Evolutionary conservation across 164 flowering plant genomes (phyloP).

Genomic region (Magnolia sinica): DNA sequence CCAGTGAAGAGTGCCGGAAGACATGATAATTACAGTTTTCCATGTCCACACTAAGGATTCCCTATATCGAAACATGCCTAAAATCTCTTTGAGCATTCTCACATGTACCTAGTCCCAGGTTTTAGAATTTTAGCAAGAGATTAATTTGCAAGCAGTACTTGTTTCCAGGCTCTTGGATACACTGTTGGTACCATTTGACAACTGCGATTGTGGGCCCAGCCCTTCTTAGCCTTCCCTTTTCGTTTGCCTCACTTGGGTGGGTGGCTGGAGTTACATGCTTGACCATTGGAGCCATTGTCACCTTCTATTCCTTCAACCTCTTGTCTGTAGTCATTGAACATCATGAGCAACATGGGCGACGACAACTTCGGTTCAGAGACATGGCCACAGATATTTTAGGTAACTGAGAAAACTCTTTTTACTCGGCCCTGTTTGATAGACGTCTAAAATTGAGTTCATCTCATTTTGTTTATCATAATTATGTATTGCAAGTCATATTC

Average conservation of each 20-base stretch:
- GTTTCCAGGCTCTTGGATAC: slow-evolving; percentile 78
- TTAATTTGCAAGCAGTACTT: too few relatives aligned
- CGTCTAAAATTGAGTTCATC: too few relatives aligned
- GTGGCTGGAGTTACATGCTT: slow-evolving; percentile 48
- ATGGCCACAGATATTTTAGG: slow-evolving; percentile 83
- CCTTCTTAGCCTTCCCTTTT: slow-evolving; percentile 75
- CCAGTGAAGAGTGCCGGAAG: too few relatives aligned
- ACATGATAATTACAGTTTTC: too few relatives aligned
- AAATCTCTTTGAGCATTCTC: too few relatives aligned
- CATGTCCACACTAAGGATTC: too few relatives aligned
- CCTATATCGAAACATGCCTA: too few relatives aligned
- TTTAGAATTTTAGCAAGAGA: too few relatives aligned
- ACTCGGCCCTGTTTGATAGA: not conserved
- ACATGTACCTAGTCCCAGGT: too few relatives aligned
- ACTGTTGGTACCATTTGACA: slow-evolving; percentile 87
- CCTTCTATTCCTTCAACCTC: slow-evolving; percentile 83
- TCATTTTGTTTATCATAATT: not conserved
- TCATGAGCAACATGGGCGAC: slow-evolving; percentile 61
- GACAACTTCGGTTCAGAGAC: slow-evolving; percentile 82
- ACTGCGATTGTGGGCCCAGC: slow-evolving; percentile 90
- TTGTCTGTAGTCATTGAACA: slow-evolving; percentile 79
- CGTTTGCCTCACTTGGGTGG: slow-evolving; percentile 82
- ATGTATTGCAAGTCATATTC: too few relatives aligned
- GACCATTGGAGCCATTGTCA: slow-evolving; percentile 58
- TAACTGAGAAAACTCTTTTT: slow-evolving; percentile 12